These are phyloP conservation scores for Diaporthe destruens DNA, from an alignment of 2,329 filamentous ascomycete genomes.

Conservation along the genomic window DNA sequence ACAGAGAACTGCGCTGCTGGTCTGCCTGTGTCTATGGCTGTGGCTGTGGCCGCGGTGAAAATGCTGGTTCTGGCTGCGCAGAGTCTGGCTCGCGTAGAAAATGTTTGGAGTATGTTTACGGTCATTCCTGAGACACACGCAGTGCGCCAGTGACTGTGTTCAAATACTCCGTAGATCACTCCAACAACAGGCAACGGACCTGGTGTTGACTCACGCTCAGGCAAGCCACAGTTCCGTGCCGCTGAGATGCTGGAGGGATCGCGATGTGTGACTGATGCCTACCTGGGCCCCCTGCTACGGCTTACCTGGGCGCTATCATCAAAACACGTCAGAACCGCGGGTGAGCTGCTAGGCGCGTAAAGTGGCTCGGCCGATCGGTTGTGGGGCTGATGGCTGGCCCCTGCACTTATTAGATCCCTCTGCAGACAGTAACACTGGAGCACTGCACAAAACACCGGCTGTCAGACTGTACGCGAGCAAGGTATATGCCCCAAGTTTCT, in stretches of 20 bases:
- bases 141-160: not conserved
- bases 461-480: not conserved
- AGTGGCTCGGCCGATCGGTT: constrained; percentile 4
- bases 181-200: constrained; percentile 19
- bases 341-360: constrained; percentile 30
- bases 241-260: constrained; percentile 22
- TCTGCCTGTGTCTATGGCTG: not conserved
- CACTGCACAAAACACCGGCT: not conserved
- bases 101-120: constrained; percentile 10
- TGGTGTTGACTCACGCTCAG: constrained; percentile 23
- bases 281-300: not conserved
- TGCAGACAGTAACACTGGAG: constrained; percentile 5
- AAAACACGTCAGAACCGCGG: constrained; percentile 7
- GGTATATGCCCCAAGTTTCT: not conserved
- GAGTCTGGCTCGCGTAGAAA: constrained; percentile 8
- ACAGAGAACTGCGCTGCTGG: constrained; percentile 8
- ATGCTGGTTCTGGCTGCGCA: constrained; percentile 1
- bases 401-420: constrained; percentile 17
- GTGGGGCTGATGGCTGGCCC: not conserved
- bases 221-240: constrained; percentile 19
- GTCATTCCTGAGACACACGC: constrained; percentile 11
- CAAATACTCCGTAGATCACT: constrained; percentile 15
- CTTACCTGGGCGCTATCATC: constrained; percentile 1
- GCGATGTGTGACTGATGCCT: constrained; percentile 2
- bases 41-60: constrained; percentile 1